A percentile compares a stretch with the other conserved stretches of the same genome.
These are phyloP conservation scores for Diplodia corticola DNA, from an alignment of 2,329 filamentous ascomycete species.

Conservation along the genomic window DNA sequence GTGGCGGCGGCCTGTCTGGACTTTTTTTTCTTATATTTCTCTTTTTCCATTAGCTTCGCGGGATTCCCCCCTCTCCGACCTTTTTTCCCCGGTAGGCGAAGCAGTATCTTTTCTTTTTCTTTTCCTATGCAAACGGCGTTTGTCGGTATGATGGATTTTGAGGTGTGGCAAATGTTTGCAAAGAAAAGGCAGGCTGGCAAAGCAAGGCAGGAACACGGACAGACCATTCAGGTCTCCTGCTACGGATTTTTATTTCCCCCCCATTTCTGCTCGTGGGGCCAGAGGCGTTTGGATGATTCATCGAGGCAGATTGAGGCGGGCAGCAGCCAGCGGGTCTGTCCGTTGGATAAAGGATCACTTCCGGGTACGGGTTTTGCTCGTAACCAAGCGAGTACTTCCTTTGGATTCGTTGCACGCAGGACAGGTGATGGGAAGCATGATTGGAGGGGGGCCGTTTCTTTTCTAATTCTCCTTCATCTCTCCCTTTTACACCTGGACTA, in stretches of 20 bases:
- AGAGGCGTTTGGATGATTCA: conserved; percentile 4
- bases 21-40: neutral
- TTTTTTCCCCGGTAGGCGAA: neutral
- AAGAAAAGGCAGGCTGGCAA: neutral
- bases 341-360: conserved; percentile 11
- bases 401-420: conserved; percentile 15
- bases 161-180: neutral
- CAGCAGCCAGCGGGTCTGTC: neutral
- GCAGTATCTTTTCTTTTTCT: neutral
- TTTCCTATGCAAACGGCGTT: conserved; percentile 1
- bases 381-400: conserved; percentile 4
- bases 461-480: neutral
- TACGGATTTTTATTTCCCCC: neutral
- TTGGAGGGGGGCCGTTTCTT: neutral
- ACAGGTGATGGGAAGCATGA: conserved; percentile 18
- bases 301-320: neutral
- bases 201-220: neutral
- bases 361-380: neutral
- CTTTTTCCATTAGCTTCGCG: neutral
- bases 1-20: conserved; percentile 8
- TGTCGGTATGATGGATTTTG: neutral
- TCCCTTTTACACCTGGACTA: neutral
- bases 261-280: neutral
- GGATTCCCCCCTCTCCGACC: neutral
- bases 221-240: neutral